phyloP scores from a whole-genome alignment of 176 grass and related monocot genomes.

The Alopecurus myosuroides region DNA sequence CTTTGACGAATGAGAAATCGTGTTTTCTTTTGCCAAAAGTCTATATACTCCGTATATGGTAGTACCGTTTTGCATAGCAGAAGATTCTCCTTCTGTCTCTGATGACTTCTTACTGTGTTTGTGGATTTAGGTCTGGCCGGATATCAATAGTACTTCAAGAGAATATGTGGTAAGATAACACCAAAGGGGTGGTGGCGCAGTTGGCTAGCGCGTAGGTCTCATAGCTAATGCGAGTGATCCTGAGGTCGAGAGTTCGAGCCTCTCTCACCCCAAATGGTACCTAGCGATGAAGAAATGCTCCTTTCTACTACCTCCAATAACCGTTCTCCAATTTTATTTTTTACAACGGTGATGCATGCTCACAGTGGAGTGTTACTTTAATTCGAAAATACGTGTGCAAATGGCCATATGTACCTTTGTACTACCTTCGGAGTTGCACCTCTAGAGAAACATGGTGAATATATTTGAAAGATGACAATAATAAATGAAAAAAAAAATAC shows the following conservation, averaged over 20 bases:
- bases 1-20: slow-evolving; percentile 20
- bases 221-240: slow-evolving; percentile 42
- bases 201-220: slow-evolving; percentile 43
- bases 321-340: too few species aligned
- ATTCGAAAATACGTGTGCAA: too few species aligned
- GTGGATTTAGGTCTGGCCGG: not conserved
- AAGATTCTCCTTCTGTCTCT: not conserved
- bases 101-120: not conserved
- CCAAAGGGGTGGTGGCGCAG: slow-evolving; percentile 41
- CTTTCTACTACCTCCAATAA: too few species aligned
- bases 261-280: slow-evolving; percentile 38
- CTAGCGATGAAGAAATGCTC: slow-evolving; percentile 44
- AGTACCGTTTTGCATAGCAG: not conserved
- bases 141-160: not conserved
- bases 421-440: too few species aligned
- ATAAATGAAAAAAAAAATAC: too few species aligned
- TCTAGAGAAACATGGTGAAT: too few species aligned
- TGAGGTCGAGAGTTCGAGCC: slow-evolving; percentile 82
- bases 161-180: accelerated
- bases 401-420: too few species aligned
- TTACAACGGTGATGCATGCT: not conserved
- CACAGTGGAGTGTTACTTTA: too few species aligned
- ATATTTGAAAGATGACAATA: too few species aligned
- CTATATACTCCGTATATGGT: not conserved
- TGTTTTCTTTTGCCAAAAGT: not conserved